Evolutionary conservation across 176 grass and related monocot species (phyloP).

Genomic region (Eleusine indica): DNA sequence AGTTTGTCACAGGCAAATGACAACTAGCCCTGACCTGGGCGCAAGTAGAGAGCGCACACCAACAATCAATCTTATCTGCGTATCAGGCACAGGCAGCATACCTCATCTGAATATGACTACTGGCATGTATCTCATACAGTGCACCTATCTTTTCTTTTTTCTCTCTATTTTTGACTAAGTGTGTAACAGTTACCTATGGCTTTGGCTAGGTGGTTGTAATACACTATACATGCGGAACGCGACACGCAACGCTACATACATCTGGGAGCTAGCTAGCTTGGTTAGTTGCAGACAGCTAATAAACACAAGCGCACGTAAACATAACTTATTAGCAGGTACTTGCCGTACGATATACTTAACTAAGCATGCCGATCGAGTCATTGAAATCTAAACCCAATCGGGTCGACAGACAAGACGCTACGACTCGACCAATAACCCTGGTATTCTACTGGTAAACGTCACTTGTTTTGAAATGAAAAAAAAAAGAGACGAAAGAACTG

Average conservation of each 20-base stretch:
- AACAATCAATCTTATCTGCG: neutral
- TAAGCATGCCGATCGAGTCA: neutral
- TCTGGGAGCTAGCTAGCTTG: neutral
- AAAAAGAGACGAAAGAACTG: too few species aligned
- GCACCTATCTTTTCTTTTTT: neutral
- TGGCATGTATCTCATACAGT: neutral
- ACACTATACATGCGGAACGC: neutral
- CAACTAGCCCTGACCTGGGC: neutral
- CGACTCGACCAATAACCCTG: too few species aligned
- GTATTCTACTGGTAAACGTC: neutral
- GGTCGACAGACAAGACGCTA: neutral
- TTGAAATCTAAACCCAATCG: neutral
- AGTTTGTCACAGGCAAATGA: neutral
- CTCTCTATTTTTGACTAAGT: neutral
- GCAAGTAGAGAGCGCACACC: neutral
- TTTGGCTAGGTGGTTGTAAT: neutral
- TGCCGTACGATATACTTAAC: slow-evolving; percentile 36
- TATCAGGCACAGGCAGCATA: neutral
- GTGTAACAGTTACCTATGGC: neutral
- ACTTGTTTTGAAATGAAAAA: neutral
- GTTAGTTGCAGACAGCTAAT: slow-evolving; percentile 42
- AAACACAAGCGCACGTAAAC: neutral
- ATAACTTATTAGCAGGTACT: neutral
- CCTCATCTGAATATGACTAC: neutral
- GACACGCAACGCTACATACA: neutral